Percentiles rank a stretch among this genome's conserved stretches.
phyloP scores from a whole-genome alignment of 2,329 filamentous ascomycete genomes.

The Geosmithia putterillii region DNA sequence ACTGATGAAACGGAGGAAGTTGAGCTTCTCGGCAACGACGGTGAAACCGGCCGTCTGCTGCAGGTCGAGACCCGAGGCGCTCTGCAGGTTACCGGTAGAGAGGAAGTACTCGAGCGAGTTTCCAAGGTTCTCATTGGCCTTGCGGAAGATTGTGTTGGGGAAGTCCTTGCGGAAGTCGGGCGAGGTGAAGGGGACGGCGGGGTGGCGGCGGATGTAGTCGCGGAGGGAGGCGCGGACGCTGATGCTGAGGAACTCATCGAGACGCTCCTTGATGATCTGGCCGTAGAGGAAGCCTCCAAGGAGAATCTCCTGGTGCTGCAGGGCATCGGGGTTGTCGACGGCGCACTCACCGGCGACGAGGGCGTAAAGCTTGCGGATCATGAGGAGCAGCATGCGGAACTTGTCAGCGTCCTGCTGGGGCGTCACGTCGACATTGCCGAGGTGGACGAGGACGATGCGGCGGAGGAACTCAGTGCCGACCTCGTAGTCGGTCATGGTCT shows the following conservation, averaged over 20 bases:
- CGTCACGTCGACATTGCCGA: slow-evolving; percentile 76
- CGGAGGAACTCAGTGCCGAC: slow-evolving; percentile 85
- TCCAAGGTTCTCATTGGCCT: slow-evolving; percentile 80
- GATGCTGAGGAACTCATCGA: slow-evolving; percentile 72
- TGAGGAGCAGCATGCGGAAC: slow-evolving; percentile 86
- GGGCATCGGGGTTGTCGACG: slow-evolving; percentile 90
- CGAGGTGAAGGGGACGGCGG: slow-evolving; percentile 63
- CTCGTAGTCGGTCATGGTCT: slow-evolving; percentile 77
- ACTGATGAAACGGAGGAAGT: slow-evolving; percentile 96
- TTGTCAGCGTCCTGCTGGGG: slow-evolving; percentile 81
- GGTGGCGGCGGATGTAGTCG: slow-evolving; percentile 42
- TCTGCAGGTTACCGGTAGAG: slow-evolving; percentile 87
- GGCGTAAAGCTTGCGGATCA: slow-evolving; percentile 91
- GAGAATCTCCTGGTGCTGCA: slow-evolving; percentile 91
- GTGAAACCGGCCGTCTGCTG: slow-evolving; percentile 94
- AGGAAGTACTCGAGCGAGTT: slow-evolving; percentile 87
- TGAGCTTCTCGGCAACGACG: slow-evolving; percentile 96
- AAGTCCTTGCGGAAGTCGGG: slow-evolving; percentile 72
- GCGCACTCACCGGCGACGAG: slow-evolving; percentile 86
- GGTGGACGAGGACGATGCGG: slow-evolving; percentile 80
- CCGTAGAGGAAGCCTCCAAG: slow-evolving; percentile 89
- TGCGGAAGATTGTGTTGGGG: slow-evolving; percentile 61
- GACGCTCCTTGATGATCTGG: slow-evolving; percentile 86
- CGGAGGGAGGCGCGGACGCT: slow-evolving; percentile 38
- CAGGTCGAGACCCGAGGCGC: slow-evolving; percentile 81